Conservation (phyloP, 1,284 basidiomycete species). For the Neonothopanus nambi region DNA sequence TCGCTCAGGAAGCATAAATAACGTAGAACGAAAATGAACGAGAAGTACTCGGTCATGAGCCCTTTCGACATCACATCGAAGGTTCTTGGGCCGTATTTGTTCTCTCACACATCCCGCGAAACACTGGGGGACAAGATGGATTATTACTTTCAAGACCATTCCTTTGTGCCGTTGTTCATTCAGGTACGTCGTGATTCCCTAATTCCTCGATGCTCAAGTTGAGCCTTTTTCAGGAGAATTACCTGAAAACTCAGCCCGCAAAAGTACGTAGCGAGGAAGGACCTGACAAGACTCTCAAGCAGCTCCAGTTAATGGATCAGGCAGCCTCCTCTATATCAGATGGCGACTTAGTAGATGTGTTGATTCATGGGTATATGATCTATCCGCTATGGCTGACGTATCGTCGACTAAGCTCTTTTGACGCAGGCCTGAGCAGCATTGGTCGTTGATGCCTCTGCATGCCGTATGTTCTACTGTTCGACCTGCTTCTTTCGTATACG, state of each 20-base stretch:
- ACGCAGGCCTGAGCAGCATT: slow-evolving; percentile 87
- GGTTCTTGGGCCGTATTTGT: slow-evolving; percentile 88
- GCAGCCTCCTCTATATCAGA: slow-evolving; percentile 94
- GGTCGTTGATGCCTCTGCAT: slow-evolving; percentile 93
- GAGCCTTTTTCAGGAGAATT: slow-evolving; percentile 72
- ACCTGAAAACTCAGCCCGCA: slow-evolving; percentile 80
- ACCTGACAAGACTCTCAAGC: slow-evolving; percentile 65
- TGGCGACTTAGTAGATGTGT: slow-evolving; percentile 89
- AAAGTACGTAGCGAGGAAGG: slow-evolving; percentile 59
- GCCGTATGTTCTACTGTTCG: slow-evolving; percentile 88
- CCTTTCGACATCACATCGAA: slow-evolving; percentile 89
- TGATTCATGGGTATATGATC: slow-evolving; percentile 83
- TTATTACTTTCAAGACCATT: slow-evolving; percentile 94
- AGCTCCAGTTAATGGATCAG: slow-evolving; percentile 81
- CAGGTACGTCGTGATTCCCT: slow-evolving; percentile 53
- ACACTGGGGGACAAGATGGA: slow-evolving; percentile 93
- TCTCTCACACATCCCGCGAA: slow-evolving; percentile 79
- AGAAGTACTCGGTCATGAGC: slow-evolving; percentile 90
- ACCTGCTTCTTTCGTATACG: slow-evolving; percentile 83
- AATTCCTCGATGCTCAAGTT: slow-evolving; percentile 4
- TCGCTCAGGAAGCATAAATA: slow-evolving; percentile 6
- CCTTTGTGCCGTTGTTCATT: slow-evolving; percentile 93
- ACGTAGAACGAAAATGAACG: slow-evolving; percentile 80
- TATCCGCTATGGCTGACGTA: too few relatives aligned
- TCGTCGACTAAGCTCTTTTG: slow-evolving; percentile 6